Percentiles rank a stretch among this genome's conserved stretches.
These are phyloP conservation scores for Hymenoscyphus linearis DNA, from an alignment of 2,329 filamentous ascomycete genomes.

Conservation along the genomic window DNA sequence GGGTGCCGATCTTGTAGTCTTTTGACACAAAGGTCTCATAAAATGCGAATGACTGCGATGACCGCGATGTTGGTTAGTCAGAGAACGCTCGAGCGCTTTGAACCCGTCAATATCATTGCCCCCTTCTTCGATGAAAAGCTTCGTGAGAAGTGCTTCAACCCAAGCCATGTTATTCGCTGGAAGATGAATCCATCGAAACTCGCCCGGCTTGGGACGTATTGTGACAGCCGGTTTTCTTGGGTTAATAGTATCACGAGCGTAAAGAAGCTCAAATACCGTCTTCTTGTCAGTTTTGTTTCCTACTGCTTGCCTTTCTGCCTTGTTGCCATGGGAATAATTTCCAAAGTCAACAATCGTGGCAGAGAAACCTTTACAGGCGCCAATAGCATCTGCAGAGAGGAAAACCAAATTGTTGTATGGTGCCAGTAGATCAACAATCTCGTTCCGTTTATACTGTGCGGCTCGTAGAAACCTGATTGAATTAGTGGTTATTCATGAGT, in stretches of 20 bases:
- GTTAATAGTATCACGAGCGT: slow-evolving; percentile 23
- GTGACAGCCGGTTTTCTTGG: slow-evolving; percentile 20
- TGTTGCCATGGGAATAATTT: slow-evolving; percentile 23
- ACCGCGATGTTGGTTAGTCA: slow-evolving; percentile 26
- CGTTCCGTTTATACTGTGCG: slow-evolving; percentile 22
- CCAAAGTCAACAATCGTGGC: slow-evolving; percentile 26
- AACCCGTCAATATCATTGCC: slow-evolving; percentile 26
- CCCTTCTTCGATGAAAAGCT: slow-evolving; percentile 26
- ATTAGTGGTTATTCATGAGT: neutral
- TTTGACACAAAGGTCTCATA: slow-evolving; percentile 27
- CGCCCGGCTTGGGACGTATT: slow-evolving; percentile 20
- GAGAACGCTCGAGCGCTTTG: slow-evolving; percentile 25
- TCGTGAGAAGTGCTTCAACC: slow-evolving; percentile 25
- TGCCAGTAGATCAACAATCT: slow-evolving; percentile 23
- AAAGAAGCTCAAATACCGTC: slow-evolving; percentile 23
- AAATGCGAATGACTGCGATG: slow-evolving; percentile 27
- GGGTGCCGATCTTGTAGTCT: slow-evolving; percentile 15
- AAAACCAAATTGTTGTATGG: slow-evolving; percentile 21
- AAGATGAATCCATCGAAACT: slow-evolving; percentile 27
- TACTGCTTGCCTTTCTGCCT: slow-evolving; percentile 18
- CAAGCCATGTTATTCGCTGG: slow-evolving; percentile 29
- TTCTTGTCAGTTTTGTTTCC: slow-evolving; percentile 19
- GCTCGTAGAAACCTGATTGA: slow-evolving; percentile 17
- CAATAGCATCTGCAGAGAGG: slow-evolving; percentile 25
- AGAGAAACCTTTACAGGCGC: slow-evolving; percentile 26